Evolutionary conservation across 257 asterid genomes (phyloP), one percentile per base, ranked within the genome.

Genomic region (Solanum tarapatanum): DNA sequence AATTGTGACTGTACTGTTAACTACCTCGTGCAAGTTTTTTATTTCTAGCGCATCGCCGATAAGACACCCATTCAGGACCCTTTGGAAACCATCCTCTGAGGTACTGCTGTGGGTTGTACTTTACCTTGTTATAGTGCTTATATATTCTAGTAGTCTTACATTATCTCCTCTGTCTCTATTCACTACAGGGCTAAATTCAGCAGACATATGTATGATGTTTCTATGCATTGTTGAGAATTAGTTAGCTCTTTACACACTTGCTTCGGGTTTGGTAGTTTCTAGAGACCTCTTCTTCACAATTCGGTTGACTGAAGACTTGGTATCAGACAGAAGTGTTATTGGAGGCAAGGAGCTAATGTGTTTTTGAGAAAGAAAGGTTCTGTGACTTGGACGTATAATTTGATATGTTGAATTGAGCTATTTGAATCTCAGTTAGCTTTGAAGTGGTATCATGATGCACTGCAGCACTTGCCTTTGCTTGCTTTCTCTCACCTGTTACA

Each of bases 31-130:
- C 64, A 87, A 86, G 87, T 88, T 86, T 58, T 14, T 86, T 84
- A 74, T 84, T 89, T 87, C 79, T 84, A 94, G 97, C 88, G 92
- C 93, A 83, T 87, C 88, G 88, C 87, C 72, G 91, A 89, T 87
- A 91, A 90, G 82, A 83, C 90, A 90, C 89, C 90, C 91, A 74
- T 88, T 87, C 90, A 93, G 87, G 94, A 92, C 91, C 93, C 92
- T 93, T 84, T 88, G 70, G 86, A 88, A 45, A 86, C 88, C 86
- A 84, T 85, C 87, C 85, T 90, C 87, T 86, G 88, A 92, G 97
- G 95, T 94, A 91, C 14, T 66, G 7, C 86, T 87, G 86, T 30
- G 80, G 84, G 87, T 9, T 48, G 39, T 33, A 55, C 89, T n/a
- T 37, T 86, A 45, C 60, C 30, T 43, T 70, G 48, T 68, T 6